phyloP scores from a whole-genome alignment of 2,329 filamentous ascomycete genomes.

The Orbilia javanica region DNA sequence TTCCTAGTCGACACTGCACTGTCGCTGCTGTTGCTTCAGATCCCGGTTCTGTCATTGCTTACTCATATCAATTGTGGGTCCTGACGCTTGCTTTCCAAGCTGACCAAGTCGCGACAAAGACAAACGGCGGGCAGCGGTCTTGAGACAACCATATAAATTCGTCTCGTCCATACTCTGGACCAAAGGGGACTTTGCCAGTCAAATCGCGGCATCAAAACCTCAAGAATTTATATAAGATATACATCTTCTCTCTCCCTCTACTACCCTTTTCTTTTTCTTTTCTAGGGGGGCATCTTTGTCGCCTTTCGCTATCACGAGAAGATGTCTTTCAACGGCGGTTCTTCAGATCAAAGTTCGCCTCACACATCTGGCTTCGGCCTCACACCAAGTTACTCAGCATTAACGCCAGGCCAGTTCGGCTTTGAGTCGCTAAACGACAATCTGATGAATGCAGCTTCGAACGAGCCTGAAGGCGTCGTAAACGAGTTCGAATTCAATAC shows the following conservation, averaged over 20 bases:
- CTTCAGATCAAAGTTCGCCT: slow-evolving; percentile 54
- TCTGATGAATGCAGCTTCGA: slow-evolving; percentile 46
- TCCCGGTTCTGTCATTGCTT: slow-evolving; percentile 44
- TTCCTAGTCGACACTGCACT: neutral
- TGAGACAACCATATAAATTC: slow-evolving; percentile 25
- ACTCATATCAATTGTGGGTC: slow-evolving; percentile 50
- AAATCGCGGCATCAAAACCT: neutral
- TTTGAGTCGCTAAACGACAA: slow-evolving; percentile 54
- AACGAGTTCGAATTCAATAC: slow-evolving; percentile 56
- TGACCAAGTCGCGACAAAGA: slow-evolving; percentile 40
- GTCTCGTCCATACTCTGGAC: slow-evolving; percentile 3
- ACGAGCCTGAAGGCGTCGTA: slow-evolving; percentile 49
- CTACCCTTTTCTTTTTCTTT: too few species aligned
- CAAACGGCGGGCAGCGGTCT: neutral
- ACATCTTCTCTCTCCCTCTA: neutral
- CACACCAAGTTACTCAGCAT: slow-evolving; percentile 50
- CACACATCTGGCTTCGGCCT: slow-evolving; percentile 51
- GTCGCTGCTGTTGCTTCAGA: slow-evolving; percentile 40
- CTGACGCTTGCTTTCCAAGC: slow-evolving; percentile 26
- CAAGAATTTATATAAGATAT: neutral
- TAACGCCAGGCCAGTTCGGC: slow-evolving; percentile 53
- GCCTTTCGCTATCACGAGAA: neutral
- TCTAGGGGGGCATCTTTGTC: neutral
- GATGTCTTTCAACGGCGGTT: slow-evolving; percentile 51
- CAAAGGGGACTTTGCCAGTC: neutral